Percentiles rank a stretch among this genome's conserved stretches.
These are phyloP conservation scores for Podila minutissima DNA, from an alignment of 192 early-diverging fungal species.

Conservation along the genomic window DNA sequence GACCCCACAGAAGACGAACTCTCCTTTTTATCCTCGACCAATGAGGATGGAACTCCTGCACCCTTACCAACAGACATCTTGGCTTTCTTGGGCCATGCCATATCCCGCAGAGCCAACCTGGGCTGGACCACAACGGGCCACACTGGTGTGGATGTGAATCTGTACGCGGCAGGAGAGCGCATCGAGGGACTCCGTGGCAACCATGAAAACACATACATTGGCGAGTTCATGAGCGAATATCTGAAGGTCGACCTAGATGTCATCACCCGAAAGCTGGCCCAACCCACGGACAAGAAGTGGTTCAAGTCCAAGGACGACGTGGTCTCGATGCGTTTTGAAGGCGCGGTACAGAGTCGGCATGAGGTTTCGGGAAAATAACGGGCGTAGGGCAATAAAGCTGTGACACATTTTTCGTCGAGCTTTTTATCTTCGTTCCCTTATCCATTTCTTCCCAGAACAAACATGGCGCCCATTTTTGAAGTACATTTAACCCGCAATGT, in stretches of 20 bases:
- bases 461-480: slow-evolving; percentile 23
- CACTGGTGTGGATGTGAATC: slow-evolving; percentile 92
- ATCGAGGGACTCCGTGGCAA: slow-evolving; percentile 57
- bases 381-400: too few species aligned
- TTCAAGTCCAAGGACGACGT: slow-evolving; percentile 25
- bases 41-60: slow-evolving; percentile 8
- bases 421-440: neutral
- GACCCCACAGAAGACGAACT: slow-evolving; percentile 76
- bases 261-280: slow-evolving; percentile 56
- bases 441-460: neutral
- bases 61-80: slow-evolving; percentile 2
- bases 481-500: neutral
- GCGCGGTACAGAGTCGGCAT: neutral
- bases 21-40: slow-evolving; percentile 44
- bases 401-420: neutral
- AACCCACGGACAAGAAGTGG: slow-evolving; percentile 22
- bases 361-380: too few species aligned
- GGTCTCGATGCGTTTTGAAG: neutral
- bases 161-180: slow-evolving; percentile 70
- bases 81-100: slow-evolving; percentile 17
- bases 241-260: slow-evolving; percentile 60
- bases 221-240: slow-evolving; percentile 62
- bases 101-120: slow-evolving; percentile 16
- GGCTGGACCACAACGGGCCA: slow-evolving; percentile 92
- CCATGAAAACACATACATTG: slow-evolving; percentile 77